phyloP scores from a whole-genome alignment of 441 rosid genomes.

The Euphorbia celastroides region DNA sequence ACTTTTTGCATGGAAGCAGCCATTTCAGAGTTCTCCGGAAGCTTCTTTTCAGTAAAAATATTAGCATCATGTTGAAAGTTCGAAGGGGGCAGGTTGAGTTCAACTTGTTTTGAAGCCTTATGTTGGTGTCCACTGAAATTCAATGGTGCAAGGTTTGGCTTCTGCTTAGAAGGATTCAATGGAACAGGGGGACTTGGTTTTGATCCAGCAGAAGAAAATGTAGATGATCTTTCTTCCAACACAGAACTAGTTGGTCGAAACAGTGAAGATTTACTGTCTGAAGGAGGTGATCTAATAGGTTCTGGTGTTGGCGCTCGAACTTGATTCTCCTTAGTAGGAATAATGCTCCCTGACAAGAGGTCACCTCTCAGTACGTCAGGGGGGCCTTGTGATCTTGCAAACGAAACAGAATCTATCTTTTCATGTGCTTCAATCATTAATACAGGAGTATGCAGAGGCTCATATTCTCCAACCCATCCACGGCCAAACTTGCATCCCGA shows the following conservation, averaged over 20 bases:
- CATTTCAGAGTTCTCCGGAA: conserved; percentile 37
- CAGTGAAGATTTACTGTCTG: conserved; percentile 34
- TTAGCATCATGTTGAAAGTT: conserved; percentile 37
- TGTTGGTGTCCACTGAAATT: conserved; percentile 32
- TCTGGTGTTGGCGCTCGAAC: conserved; percentile 25
- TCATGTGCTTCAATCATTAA: conserved; percentile 57
- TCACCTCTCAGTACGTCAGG: conserved; percentile 31
- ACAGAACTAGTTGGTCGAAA: conserved; percentile 30
- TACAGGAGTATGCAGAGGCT: conserved; percentile 84
- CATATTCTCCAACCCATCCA: conserved; percentile 99
- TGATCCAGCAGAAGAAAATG: conserved; percentile 30
- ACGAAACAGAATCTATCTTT: conserved; percentile 36
- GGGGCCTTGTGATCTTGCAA: conserved; percentile 29
- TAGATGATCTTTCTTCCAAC: conserved; percentile 38
- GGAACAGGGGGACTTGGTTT: conserved; percentile 23
- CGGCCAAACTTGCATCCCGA: conserved; percentile 80
- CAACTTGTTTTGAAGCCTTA: conserved; percentile 59
- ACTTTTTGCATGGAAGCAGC: conserved; percentile 32
- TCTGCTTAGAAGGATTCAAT: conserved; percentile 28
- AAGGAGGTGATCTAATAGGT: conserved; percentile 10
- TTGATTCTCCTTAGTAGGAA: conserved; percentile 30
- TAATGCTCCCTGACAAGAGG: conserved; percentile 14
- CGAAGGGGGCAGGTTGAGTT: conserved; percentile 67
- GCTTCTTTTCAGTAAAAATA: conserved; percentile 36
- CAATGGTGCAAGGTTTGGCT: conserved; percentile 34